Evolutionary conservation across 306 rosid genomes (phyloP), one percentile per base, ranked within the genome.

Genomic region (Begonia loranthoides): DNA sequence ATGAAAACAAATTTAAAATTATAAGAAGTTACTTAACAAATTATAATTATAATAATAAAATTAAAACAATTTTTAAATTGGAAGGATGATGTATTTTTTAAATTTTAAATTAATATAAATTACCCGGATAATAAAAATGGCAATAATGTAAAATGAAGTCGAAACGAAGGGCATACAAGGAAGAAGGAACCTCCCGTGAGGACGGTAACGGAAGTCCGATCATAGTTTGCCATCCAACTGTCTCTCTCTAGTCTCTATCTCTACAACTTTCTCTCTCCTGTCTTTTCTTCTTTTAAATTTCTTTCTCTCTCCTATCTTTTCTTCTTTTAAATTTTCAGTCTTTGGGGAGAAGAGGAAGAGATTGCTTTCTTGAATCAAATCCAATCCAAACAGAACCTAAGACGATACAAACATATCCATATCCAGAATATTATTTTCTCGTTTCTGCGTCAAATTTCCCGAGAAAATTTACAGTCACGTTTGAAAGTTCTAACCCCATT

Each of bases 201-300:
- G n/a, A n/a, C n/a, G n/a, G 44, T 45, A 45, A 45, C 61, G 61
- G 45, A 57, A 49, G 51, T 41, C 50, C 60, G 46, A 44, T 1
- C 50, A 9, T 41, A 19, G 51, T 45, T 28, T 44, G 61, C 38
- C 17, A 43, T 56, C 60, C 60, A 56, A 56, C 60, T 56, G 50
- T 56, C 38, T 15, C 39, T n/a, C n/a, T n/a, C n/a, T n/a, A n/a
- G n/a, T n/a, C n/a, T n/a, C n/a, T n/a, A n/a, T n/a, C n/a, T n/a
- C n/a, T n/a, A n/a, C n/a, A n/a, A n/a, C 21, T 55, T 22, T 40
- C 4, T 41, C 49, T 8, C 12, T 17, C 9, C 36, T 28, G 1
- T 28, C 36, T 28, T 28, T 14, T 16, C 9, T 15, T 19, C 19
- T 10, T 15, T 2, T 3, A 12, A 2, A 34, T 12, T 41, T 49